Base-by-base conservation (phyloP, 371 early-diverging fungal species). In the Lichtheimia hyalospora region DNA sequence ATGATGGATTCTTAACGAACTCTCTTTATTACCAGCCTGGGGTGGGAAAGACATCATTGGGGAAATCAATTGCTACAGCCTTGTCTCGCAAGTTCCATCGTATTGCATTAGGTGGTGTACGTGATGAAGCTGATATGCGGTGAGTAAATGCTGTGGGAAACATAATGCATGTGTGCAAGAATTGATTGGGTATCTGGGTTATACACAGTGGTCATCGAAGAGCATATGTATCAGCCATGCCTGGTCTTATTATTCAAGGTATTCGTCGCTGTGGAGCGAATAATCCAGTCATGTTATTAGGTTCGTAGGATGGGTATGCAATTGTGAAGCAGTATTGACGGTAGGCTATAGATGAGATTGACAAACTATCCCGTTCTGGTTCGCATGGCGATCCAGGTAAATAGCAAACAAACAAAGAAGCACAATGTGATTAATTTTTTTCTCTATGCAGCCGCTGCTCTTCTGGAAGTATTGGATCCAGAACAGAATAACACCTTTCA, bases 221-320 rank as follows among this genome's bases (percentile, higher is more conserved):
- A 20, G 93, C 95, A 3, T 95, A 95, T 73, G 84, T 95, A 53
- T 94, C 93, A 13, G 86, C 93, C 21, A 76, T 93, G 79, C 95
- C 95, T 2, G 95, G 95, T 21, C 56, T 89, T 3, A 85, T 95
- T 52, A 78, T 92, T 10, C 91, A 92, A 60, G 92, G 86, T 0
- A 60, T 93, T 51, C 69, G 82, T 10, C 78, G 84, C 57, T 79
- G 79, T 49, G 89, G 88, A 28, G 88, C 87, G 20, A 88, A 83
- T 57, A 90, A 93, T 65, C 95, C 94, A 0, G 86, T 93, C 2
- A 77, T 93, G 62, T 62, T 94, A 28, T 75, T 84, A 41, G 84
- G 84, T 84, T 43, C n/a, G 21, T n/a, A 16, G 12, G 0, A 46
- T n/a, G 21, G 21, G 3, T 46, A 46, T n/a, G 10, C 21, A 46